A percentile compares a stretch with the other conserved stretches of the same genome.
Evolutionary conservation across 495 filamentous ascomycete species (phyloP).

Genomic region (Penicillium taxi): DNA sequence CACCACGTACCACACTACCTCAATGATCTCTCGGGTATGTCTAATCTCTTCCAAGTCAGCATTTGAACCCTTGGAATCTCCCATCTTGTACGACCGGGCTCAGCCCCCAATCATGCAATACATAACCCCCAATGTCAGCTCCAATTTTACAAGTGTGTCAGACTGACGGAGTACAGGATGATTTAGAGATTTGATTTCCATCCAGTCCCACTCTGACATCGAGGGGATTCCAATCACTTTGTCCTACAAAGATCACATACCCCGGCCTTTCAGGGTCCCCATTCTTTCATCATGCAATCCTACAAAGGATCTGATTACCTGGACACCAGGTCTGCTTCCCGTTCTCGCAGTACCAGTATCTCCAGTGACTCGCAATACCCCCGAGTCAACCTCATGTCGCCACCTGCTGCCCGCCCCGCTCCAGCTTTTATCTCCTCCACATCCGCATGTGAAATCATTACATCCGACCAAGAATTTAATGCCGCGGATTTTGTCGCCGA

Average conservation of each 20-base stretch:
- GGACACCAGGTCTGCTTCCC: constrained; percentile 27
- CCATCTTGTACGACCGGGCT: too few species aligned
- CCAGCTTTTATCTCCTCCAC: constrained; percentile 84
- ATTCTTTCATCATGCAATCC: constrained; percentile 24
- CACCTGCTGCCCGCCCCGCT: constrained; percentile 62
- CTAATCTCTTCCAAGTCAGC: too few species aligned
- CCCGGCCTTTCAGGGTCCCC: constrained; percentile 3
- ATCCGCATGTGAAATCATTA: constrained; percentile 87
- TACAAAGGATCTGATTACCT: constrained; percentile 31
- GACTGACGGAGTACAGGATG: constrained; percentile 26
- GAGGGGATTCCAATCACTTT: too few species aligned
- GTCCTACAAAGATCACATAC: too few species aligned
- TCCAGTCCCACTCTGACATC: constrained; percentile 15
- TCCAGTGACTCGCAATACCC: constrained; percentile 39
- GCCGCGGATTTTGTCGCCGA: constrained; percentile 57
- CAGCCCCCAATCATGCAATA: too few species aligned
- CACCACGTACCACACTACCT: too few species aligned
- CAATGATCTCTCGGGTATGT: too few species aligned
- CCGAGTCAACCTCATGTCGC: constrained; percentile 45
- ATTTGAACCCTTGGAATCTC: too few species aligned
- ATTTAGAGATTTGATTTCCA: constrained; percentile 23
- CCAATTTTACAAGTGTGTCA: constrained; percentile 6
- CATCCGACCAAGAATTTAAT: constrained; percentile 72
- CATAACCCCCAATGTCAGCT: constrained; percentile 7
- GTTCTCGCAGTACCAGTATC: constrained; percentile 38